Percentiles rank a stretch among this genome's conserved stretches.
Evolutionary conservation across 2,329 filamentous ascomycete species (phyloP).

Genomic region (Metarhizium album): DNA sequence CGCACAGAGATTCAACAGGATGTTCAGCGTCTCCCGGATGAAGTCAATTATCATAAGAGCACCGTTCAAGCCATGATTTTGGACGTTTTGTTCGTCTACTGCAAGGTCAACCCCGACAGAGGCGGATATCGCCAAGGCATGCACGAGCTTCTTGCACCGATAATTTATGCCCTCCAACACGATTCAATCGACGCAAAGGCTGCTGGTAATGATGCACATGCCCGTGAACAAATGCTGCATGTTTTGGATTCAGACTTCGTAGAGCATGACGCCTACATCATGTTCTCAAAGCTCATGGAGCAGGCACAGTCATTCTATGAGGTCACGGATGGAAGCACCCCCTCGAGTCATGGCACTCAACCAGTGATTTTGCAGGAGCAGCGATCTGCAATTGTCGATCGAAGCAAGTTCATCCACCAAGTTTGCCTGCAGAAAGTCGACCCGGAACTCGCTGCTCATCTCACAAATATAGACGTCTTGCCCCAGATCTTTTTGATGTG

Average conservation of each 20-base stretch:
- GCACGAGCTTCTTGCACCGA: constrained; percentile 88
- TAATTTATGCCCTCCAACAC: constrained; percentile 72
- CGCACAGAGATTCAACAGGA: constrained; percentile 89
- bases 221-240: constrained; percentile 47
- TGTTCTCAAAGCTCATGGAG: constrained; percentile 85
- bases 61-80: constrained; percentile 70
- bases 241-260: constrained; percentile 63
- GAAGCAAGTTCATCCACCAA: constrained; percentile 81
- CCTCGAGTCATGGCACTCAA: constrained; percentile 9
- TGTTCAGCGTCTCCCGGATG: constrained; percentile 86
- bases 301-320: constrained; percentile 81
- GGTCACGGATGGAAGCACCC: constrained; percentile 26
- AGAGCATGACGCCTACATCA: constrained; percentile 81
- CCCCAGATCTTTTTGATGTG: constrained; percentile 95
- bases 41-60: constrained; percentile 76
- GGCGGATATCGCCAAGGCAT: constrained; percentile 96
- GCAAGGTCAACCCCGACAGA: constrained; percentile 77
- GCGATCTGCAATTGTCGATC: constrained; percentile 59
- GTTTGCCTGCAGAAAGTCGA: constrained; percentile 68
- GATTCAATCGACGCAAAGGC: constrained; percentile 57
- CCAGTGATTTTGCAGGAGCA: constrained; percentile 20
- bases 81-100: constrained; percentile 88
- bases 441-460: constrained; percentile 69
- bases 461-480: constrained; percentile 77
- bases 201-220: constrained; percentile 19